Evolutionary conservation across 352 stramenopile genomes (phyloP).

Genomic region (Discostella stelligera): DNA sequence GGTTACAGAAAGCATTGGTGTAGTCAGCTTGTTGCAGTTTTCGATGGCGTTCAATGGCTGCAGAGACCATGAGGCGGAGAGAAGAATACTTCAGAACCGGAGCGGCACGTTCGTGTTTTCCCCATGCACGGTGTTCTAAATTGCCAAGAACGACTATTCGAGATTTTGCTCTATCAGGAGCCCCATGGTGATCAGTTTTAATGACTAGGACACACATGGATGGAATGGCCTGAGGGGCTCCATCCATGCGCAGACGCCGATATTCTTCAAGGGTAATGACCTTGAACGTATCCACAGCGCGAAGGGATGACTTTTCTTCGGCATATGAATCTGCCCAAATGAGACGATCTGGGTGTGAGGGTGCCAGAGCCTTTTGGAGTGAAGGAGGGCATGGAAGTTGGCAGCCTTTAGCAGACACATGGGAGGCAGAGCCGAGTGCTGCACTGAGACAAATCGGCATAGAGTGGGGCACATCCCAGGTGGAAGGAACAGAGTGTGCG

Average conservation of each 20-base stretch:
- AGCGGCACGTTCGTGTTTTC: slow-evolving; percentile 7
- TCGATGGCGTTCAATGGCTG: slow-evolving; percentile 11
- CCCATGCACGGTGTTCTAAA: neutral
- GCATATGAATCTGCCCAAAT: neutral
- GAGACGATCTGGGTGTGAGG: slow-evolving; percentile 13
- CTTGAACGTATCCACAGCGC: neutral
- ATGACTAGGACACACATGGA: slow-evolving; percentile 9
- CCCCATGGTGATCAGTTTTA: slow-evolving; percentile 13
- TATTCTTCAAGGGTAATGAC: neutral
- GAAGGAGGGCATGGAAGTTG: neutral
- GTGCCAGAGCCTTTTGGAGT: neutral
- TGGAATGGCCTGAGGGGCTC: slow-evolving; percentile 2
- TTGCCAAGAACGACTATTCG: slow-evolving; percentile 52
- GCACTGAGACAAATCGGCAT: too few relatives aligned
- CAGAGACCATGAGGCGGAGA: neutral
- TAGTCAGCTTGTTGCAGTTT: slow-evolving; percentile 23
- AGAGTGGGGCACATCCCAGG: too few relatives aligned
- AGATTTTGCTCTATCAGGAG: slow-evolving; percentile 42
- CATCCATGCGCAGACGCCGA: neutral
- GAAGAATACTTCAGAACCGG: slow-evolving; percentile 12
- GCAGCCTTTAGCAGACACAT: neutral
- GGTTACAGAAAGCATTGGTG: too few relatives aligned
- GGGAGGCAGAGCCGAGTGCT: neutral
- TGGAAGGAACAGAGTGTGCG: too few relatives aligned
- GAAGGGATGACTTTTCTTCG: neutral